Conservation (phyloP, 2,329 filamentous ascomycete species). For the Colletotrichum simmondsii region DNA sequence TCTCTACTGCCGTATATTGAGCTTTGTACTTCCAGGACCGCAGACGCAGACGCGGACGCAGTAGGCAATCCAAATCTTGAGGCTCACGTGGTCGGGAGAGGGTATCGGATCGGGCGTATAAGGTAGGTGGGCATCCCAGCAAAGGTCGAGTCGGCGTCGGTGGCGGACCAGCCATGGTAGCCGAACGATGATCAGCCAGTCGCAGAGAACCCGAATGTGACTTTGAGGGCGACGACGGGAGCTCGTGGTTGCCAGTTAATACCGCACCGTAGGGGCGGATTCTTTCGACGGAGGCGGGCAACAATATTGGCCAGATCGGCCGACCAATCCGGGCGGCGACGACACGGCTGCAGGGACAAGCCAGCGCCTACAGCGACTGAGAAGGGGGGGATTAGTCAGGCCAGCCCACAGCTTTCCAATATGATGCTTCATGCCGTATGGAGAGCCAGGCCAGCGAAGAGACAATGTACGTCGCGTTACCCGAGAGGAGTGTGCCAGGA, state of each 20-base stretch:
- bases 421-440: constrained; percentile 18
- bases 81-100: constrained; percentile 26
- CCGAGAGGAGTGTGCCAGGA: background rate
- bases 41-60: background rate
- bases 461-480: constrained; percentile 5
- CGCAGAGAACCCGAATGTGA: constrained; percentile 6
- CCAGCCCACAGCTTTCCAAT: constrained; percentile 16
- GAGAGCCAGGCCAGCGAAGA: background rate
- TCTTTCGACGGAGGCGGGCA: background rate
- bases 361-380: constrained; percentile 13
- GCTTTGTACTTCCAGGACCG: background rate
- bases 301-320: background rate
- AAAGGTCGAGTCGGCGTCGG: constrained; percentile 12
- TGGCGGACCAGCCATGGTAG: constrained; percentile 17
- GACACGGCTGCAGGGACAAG: constrained; percentile 7
- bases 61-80: constrained; percentile 1
- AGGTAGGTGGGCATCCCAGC: constrained; percentile 27
- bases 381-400: constrained; percentile 29
- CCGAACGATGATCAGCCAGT: constrained; percentile 20
- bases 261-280: constrained; percentile 12
- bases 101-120: constrained; percentile 26
- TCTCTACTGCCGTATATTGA: background rate
- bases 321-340: constrained; percentile 9
- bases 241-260: constrained; percentile 20
- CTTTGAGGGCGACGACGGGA: constrained; percentile 3